A percentile compares a stretch with the other conserved stretches of the same genome.
Conservation (phyloP, 169 alveolate species). For the Fabrea salina region DNA sequence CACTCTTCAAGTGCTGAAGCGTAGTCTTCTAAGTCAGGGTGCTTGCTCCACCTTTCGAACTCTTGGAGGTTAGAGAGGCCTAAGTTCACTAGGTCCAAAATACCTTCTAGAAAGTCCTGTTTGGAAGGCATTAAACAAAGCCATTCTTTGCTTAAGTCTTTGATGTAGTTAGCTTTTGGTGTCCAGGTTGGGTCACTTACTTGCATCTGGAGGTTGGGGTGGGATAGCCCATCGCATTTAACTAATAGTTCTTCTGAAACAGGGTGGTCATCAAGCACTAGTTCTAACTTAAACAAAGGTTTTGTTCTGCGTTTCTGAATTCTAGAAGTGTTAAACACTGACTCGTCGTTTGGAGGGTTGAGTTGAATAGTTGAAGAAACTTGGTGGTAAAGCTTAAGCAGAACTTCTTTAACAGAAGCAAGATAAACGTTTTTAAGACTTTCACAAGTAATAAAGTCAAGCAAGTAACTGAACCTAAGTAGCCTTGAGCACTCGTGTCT, state of each 20-base stretch:
- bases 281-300: conserved; percentile 10
- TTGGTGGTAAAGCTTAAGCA: conserved; percentile 59
- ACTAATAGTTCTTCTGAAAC: conserved; percentile 16
- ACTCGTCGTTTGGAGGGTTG: conserved; percentile 43
- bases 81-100: conserved; percentile 34
- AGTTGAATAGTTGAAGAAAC: conserved; percentile 41
- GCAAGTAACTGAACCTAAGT: conserved; percentile 77
- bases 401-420: conserved; percentile 70
- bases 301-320: background rate
- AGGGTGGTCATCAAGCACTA: conserved; percentile 27
- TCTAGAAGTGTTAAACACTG: background rate
- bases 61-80: conserved; percentile 55
- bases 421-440: conserved; percentile 71
- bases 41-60: conserved; percentile 71
- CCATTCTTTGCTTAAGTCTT: conserved; percentile 40
- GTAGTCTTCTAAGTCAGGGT: conserved; percentile 53
- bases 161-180: conserved; percentile 19
- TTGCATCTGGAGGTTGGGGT: conserved; percentile 59
- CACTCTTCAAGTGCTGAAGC: conserved; percentile 75
- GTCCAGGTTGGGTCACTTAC: conserved; percentile 40
- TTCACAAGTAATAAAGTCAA: conserved; percentile 79
- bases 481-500: conserved; percentile 83
- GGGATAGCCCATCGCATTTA: conserved; percentile 49
- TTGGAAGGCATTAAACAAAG: conserved; percentile 46
- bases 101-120: conserved; percentile 34